A percentile compares a stretch with the other conserved stretches of the same genome.
Evolutionary conservation across 2,329 filamentous ascomycete species (phyloP).

Genomic region (Blastomyces silverae): DNA sequence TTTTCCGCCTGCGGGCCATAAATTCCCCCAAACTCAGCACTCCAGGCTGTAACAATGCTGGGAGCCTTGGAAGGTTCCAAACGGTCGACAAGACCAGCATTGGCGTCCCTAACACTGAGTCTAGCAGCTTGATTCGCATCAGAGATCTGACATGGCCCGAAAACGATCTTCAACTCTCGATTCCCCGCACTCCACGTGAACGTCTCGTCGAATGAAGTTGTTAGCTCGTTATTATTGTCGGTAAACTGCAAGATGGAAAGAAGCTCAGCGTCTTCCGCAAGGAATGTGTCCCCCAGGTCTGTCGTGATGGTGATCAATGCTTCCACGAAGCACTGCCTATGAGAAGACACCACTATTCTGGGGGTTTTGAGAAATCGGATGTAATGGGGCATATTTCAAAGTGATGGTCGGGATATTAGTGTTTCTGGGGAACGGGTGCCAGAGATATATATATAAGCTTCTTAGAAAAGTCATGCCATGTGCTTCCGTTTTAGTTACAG

Average conservation of each 20-base stretch:
- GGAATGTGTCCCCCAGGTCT: slow-evolving; percentile 60
- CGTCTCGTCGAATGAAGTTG: slow-evolving; percentile 37
- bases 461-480: background rate
- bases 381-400: slow-evolving; percentile 50
- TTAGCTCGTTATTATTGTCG: slow-evolving; percentile 12
- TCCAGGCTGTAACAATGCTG: slow-evolving; percentile 54
- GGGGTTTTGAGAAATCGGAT: slow-evolving; percentile 63
- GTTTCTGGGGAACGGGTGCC: background rate
- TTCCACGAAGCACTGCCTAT: slow-evolving; percentile 34
- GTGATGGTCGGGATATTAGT: slow-evolving; percentile 25
- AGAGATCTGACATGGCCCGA: slow-evolving; percentile 22
- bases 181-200: slow-evolving; percentile 42
- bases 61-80: slow-evolving; percentile 29
- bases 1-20: slow-evolving; percentile 42
- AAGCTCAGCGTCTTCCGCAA: slow-evolving; percentile 44
- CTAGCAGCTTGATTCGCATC: background rate
- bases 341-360: slow-evolving; percentile 32
- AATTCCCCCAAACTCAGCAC: slow-evolving; percentile 38
- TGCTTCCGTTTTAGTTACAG: too few species aligned
- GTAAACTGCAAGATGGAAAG: slow-evolving; percentile 27
- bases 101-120: slow-evolving; percentile 10
- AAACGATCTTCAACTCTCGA: slow-evolving; percentile 40
- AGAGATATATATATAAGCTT: background rate
- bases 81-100: slow-evolving; percentile 25
- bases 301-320: slow-evolving; percentile 59